phyloP scores from a whole-genome alignment of 805 yeast genomes.

The Yarrowia sp. region DNA sequence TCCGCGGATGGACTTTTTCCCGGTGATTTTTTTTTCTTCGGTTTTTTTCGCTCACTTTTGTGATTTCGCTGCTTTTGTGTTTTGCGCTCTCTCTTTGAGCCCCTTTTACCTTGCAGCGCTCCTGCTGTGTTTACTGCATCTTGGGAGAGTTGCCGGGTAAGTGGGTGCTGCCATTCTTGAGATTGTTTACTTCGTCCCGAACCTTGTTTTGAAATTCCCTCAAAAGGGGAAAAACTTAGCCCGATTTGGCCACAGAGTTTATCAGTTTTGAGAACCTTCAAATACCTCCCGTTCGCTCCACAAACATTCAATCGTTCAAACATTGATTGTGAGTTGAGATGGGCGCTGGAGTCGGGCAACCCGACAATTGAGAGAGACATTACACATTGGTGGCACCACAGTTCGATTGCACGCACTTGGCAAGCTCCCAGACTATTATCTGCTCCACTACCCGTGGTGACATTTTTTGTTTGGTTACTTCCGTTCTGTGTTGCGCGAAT shows the following conservation, averaged over 20 bases:
- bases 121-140: slow-evolving; percentile 22
- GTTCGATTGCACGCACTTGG: not conserved
- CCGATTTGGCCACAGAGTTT: slow-evolving; percentile 38
- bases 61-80: not conserved
- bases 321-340: slow-evolving; percentile 30
- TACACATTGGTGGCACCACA: not conserved
- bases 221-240: slow-evolving; percentile 38
- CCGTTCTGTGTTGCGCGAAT: slow-evolving; percentile 33
- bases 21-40: slow-evolving; percentile 7
- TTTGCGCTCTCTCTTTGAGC: not conserved
- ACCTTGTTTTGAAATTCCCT: slow-evolving; percentile 33
- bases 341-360: not conserved
- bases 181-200: slow-evolving; percentile 22
- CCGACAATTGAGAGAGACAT: slow-evolving; percentile 7
- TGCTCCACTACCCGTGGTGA: not conserved
- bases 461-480: slow-evolving; percentile 17
- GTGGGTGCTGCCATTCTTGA: slow-evolving; percentile 26
- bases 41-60: slow-evolving; percentile 12
- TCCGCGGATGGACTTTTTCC: slow-evolving; percentile 11
- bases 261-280: slow-evolving; percentile 15
- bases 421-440: too few relatives aligned
- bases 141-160: slow-evolving; percentile 26
- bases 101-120: slow-evolving; percentile 35
- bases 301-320: slow-evolving; percentile 23
- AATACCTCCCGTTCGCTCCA: slow-evolving; percentile 30